Evolutionary conservation across 257 asterid genomes (phyloP).

Genomic region (Cordia subcordata): DNA sequence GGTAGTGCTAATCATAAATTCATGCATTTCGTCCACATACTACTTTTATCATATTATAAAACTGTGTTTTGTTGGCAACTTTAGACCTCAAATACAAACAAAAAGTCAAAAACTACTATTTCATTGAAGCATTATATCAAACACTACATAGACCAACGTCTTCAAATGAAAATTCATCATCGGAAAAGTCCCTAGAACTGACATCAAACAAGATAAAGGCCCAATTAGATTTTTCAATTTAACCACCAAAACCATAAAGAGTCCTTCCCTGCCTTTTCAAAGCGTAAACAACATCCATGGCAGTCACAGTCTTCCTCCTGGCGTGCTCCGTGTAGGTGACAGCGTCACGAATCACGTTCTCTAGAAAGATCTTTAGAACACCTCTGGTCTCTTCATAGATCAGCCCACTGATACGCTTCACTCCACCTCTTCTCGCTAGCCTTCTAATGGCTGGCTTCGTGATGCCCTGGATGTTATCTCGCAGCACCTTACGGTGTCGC

Average conservation of each 20-base stretch:
- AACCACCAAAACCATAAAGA: conserved; percentile 28
- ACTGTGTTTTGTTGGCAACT: too few relatives aligned
- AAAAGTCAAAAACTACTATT: too few relatives aligned
- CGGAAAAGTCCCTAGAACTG: too few relatives aligned
- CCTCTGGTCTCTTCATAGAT: conserved; percentile 31
- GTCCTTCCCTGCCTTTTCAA: conserved; percentile 31
- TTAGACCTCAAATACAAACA: too few relatives aligned
- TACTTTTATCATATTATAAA: too few relatives aligned
- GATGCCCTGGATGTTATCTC: conserved; percentile 31
- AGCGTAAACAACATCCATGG: conserved; percentile 30
- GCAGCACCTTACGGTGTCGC: conserved; percentile 28
- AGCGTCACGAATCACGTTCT: conserved; percentile 31
- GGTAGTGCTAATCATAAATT: neutral
- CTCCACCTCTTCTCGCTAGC: conserved; percentile 30
- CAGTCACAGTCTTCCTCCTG: conserved; percentile 26
- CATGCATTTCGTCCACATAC: neutral
- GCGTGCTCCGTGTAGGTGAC: conserved; percentile 34
- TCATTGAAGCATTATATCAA: too few relatives aligned
- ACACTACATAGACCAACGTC: too few relatives aligned
- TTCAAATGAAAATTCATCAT: too few relatives aligned
- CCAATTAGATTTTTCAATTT: neutral
- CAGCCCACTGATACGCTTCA: conserved; percentile 28
- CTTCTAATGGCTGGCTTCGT: conserved; percentile 30
- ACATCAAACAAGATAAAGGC: too few relatives aligned
- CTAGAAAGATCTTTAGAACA: conserved; percentile 28